Base-by-base conservation (phyloP, 345 rosid genomes). In the Raphanus sativus region DNA sequence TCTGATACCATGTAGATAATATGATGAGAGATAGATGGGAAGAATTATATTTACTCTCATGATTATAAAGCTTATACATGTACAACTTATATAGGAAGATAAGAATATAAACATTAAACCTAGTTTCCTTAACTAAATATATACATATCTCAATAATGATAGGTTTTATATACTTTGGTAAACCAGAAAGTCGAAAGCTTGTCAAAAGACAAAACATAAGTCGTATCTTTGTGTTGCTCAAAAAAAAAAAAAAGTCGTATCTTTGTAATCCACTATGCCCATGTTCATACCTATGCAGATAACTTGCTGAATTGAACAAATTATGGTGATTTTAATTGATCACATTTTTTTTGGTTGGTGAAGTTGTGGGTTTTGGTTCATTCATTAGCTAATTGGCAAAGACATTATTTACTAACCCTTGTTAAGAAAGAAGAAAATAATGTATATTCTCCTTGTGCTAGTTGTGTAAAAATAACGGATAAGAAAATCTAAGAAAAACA, bases 101-200 rank as follows among this genome's bases (percentile, higher is more conserved):
- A n/a, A n/a, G n/a, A n/a, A n/a, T n/a, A n/a, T n/a, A n/a, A n/a
- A n/a, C n/a, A n/a, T n/a, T n/a, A n/a, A n/a, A n/a, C n/a, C n/a
- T n/a, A n/a, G n/a, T n/a, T n/a, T n/a, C n/a, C n/a, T n/a, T n/a
- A n/a, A n/a, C n/a, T n/a, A n/a, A n/a, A n/a, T n/a, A n/a, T n/a
- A n/a, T n/a, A n/a, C n/a, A n/a, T n/a, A n/a, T n/a, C n/a, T n/a
- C n/a, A n/a, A n/a, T n/a, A n/a, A n/a, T n/a, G n/a, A n/a, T n/a
- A n/a, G n/a, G n/a, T n/a, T n/a, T n/a, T n/a, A n/a, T n/a, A 12
- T 67, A 52, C 50, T 48, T 79, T 60, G 82, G 74, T 79, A 54
- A 73, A 73, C 77, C 67, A 71, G 58, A 77, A 65, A 71, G 10
- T n/a, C 65, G 59, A 9, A n/a, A 48, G 1, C 1, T 48, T 48